Base-by-base conservation (phyloP, 192 early-diverging fungal genomes). In the Linnemannia hyalina region DNA sequence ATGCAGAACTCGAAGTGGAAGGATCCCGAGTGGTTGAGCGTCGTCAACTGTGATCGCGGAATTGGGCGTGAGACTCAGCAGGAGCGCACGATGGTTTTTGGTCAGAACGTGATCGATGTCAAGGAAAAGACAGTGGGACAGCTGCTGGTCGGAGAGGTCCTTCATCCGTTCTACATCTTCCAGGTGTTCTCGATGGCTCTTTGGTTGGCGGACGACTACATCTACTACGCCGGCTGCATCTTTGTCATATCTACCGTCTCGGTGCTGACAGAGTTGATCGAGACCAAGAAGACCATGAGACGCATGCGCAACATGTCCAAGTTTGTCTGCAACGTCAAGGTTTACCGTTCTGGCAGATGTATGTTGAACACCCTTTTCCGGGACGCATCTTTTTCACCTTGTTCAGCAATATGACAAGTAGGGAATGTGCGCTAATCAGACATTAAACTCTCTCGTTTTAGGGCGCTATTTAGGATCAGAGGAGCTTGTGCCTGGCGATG, bases 161-260 rank as follows among this genome's bases (percentile, higher is more conserved):
- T 97, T 26, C 93, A 97, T 78, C 96, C 96, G 29, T 97, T 97
- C 83, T 96, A 95, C 87, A 91, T 97, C 70, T 97, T 97, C 77
- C 96, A 96, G 82, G 93, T 92, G 9, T 93, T 94, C 65, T 95
- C 94, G 68, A 93, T 97, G 29, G 65, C 94, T 8, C 90, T 97
- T 5, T 97, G 96, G 99, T 95, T 91, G 77, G 78, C 94, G 35
- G 99, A 99, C 75, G 92, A 98, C 85, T 99, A 99, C 89, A 95
- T 96, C 74, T 98, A 98, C 88, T 99, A 99, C 80, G 99, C 97
- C 1, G 89, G 90, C 26, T 98, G 97, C 82, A 99, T 99, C 73
- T 91, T 98, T 72, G 73, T 98, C 18, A 98, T 99, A 69, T 96
- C 96, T 18, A 92, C 93, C 0, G 88, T 93, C 23, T 96, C 96